Percentiles rank a stretch among this genome's conserved stretches.
Conservation (phyloP, 176 grass and related monocot species). For the Hordeum vulgare region DNA sequence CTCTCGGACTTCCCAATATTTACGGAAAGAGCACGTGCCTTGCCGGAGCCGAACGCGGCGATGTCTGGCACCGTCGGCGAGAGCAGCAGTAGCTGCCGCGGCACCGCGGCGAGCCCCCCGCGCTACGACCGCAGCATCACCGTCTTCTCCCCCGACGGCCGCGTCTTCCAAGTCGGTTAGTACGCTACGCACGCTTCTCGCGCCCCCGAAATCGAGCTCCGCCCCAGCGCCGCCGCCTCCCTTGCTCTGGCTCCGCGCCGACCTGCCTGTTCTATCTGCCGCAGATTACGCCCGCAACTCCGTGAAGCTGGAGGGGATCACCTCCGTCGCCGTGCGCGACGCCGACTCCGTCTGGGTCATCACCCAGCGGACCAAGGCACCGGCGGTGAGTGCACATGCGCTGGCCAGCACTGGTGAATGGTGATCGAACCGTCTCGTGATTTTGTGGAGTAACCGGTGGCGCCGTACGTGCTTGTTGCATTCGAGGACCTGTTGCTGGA, state of each 20-base stretch:
- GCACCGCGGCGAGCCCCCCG: not conserved
- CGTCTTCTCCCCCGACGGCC: conserved; percentile 50
- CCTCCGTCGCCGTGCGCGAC: conserved; percentile 56
- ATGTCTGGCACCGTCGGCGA: not conserved
- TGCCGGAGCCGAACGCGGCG: not conserved
- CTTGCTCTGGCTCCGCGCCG: not conserved
- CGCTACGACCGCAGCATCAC: conserved; percentile 44
- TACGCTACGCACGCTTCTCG: not conserved
- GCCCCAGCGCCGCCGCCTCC: not conserved
- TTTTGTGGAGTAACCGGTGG: not conserved
- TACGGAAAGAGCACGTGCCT: not conserved
- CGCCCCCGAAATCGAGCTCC: not conserved
- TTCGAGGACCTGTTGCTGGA: conserved; percentile 50
- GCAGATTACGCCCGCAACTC: conserved; percentile 59
- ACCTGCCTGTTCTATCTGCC: not conserved
- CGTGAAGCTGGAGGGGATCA: conserved; percentile 47
- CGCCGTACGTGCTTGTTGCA: not conserved
- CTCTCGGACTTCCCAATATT: too few relatives aligned
- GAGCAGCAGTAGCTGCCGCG: not conserved
- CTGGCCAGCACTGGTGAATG: not conserved
- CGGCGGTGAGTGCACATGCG: conserved; percentile 19
- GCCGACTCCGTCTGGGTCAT: conserved; percentile 46
- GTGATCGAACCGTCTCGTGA: not conserved
- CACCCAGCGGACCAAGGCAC: conserved; percentile 35
- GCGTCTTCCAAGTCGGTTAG: conserved; percentile 64